Base-by-base conservation (phyloP, 2,329 filamentous ascomycete genomes). In the Ophiosphaerella korrae region DNA sequence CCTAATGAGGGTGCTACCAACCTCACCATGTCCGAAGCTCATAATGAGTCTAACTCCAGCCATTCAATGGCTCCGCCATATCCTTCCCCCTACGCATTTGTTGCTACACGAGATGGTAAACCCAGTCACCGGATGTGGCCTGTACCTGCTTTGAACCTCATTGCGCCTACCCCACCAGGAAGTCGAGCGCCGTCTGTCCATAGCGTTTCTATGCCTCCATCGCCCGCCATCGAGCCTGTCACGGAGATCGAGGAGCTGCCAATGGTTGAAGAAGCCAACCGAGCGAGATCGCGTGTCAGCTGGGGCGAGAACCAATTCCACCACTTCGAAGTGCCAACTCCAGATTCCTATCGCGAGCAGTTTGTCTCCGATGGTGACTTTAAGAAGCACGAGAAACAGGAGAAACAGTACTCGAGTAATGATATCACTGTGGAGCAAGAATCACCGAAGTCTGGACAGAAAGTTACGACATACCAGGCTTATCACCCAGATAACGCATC, bases 81-180 rank as follows among this genome's bases (percentile, higher is more conserved):
- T 45, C 71, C 70, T 9, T 58, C 68, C 2, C 57, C 68, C 2
- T 76, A 76, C 53, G 64, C 64, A 1, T 75, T 76, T 41, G 74
- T 57, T 71, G 52, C 76, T 60, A 60, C 72, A 62, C 63, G 73
- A 67, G 71, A 80, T 50, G 74, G 75, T 14, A 69, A 72, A 14
- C 53, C 55, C n/a, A 48, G 53, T 9, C 46, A 42, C 7, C 53
- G 75, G 13, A 42, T 51, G 33, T 80, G 75, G 71, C 68, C 73
- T 14, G 78, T 85, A 16, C 83, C 83, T 9, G 69, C 63, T n/a
- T 73, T 86, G 13, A 82, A 80, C 37, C 71, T 85, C 21, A 83
- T 84, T 45, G 77, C 81, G 40, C 81, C 84, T 2, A 86, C 83
- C 6, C 84, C 83, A 14, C 84, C 84, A 16, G 77, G 75, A 16